These are phyloP conservation scores for Pseudogymnoascus sp. DNA, from an alignment of 2,329 filamentous ascomycete genomes.

Conservation along the genomic window DNA sequence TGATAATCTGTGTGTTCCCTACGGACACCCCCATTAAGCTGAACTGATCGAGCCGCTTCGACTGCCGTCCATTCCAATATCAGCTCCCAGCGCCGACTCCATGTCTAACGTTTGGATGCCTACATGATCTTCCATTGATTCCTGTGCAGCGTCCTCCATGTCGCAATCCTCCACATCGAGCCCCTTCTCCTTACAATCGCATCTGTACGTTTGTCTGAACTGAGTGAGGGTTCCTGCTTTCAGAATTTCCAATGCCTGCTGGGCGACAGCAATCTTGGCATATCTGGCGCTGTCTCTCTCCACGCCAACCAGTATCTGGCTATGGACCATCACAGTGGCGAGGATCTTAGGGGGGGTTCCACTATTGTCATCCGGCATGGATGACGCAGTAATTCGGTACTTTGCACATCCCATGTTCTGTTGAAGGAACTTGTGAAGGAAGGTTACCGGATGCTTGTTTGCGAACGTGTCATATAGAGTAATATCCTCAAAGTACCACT, in stretches of 20 bases:
- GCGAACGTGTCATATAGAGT: slow-evolving; percentile 78
- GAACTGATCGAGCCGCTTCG: background rate
- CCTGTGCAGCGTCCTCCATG: background rate
- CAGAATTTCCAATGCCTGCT: slow-evolving; percentile 44
- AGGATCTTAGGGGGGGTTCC: slow-evolving; percentile 44
- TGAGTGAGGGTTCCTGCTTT: slow-evolving; percentile 39
- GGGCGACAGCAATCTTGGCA: slow-evolving; percentile 61
- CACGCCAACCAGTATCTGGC: slow-evolving; percentile 53
- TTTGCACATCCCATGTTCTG: slow-evolving; percentile 56
- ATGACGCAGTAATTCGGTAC: slow-evolving; percentile 39
- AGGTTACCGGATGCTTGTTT: slow-evolving; percentile 75
- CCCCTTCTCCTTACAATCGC: slow-evolving; percentile 44
- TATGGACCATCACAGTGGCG: slow-evolving; percentile 70
- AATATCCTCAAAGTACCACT: slow-evolving; percentile 79
- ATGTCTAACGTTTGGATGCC: background rate
- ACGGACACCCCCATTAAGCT: background rate
- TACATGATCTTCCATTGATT: background rate
- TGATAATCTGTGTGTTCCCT: background rate
- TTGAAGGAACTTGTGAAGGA: slow-evolving; percentile 55
- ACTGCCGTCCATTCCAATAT: background rate
- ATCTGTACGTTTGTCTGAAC: slow-evolving; percentile 53
- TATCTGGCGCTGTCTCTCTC: slow-evolving; percentile 57
- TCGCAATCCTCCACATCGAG: slow-evolving; percentile 12
- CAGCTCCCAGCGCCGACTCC: background rate
- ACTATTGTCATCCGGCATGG: slow-evolving; percentile 31